phyloP scores from a whole-genome alignment of 441 rosid species.

The Pelargonium australe region DNA sequence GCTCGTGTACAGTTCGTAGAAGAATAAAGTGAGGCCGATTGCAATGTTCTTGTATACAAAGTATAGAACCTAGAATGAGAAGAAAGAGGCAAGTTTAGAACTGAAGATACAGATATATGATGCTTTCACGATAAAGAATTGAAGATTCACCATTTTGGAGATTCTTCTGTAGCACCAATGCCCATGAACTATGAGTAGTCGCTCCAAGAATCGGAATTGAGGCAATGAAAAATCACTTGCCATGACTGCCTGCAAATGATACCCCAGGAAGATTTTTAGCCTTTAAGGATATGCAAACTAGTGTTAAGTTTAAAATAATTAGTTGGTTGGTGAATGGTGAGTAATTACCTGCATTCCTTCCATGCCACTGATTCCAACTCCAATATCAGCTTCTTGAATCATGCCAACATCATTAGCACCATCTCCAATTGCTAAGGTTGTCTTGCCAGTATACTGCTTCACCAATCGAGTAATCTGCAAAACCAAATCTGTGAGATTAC shows the following conservation, averaged over 20 bases:
- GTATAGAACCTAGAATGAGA: constrained; percentile 38
- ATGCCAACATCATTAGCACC: constrained; percentile 96
- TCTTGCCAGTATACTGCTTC: constrained; percentile 53
- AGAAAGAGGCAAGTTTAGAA: constrained; percentile 12
- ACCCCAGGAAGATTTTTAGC: no score
- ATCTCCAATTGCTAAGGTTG: constrained; percentile 83
- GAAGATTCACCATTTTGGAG: constrained; percentile 64
- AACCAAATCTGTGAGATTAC: not conserved
- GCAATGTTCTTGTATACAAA: constrained; percentile 75
- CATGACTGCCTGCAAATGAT: constrained; percentile 64
- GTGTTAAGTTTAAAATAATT: no score
- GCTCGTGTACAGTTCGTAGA: constrained; percentile 52
- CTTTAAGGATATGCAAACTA: no score
- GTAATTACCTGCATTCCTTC: constrained; percentile 61
- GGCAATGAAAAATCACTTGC: constrained; percentile 85
- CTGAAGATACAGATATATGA: not conserved
- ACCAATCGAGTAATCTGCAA: constrained; percentile 44
- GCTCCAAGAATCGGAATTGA: constrained; percentile 79
- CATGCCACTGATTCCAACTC: constrained; percentile 84
- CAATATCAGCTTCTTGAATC: constrained; percentile 97
- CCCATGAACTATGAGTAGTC: constrained; percentile 84
- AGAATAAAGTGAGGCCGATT: constrained; percentile 74
- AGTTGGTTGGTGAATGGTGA: no score
- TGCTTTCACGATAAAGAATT: no score
- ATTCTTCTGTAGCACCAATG: constrained; percentile 97